These are phyloP conservation scores for Rosa persica DNA, from an alignment of 306 rosid species.

Conservation along the genomic window DNA sequence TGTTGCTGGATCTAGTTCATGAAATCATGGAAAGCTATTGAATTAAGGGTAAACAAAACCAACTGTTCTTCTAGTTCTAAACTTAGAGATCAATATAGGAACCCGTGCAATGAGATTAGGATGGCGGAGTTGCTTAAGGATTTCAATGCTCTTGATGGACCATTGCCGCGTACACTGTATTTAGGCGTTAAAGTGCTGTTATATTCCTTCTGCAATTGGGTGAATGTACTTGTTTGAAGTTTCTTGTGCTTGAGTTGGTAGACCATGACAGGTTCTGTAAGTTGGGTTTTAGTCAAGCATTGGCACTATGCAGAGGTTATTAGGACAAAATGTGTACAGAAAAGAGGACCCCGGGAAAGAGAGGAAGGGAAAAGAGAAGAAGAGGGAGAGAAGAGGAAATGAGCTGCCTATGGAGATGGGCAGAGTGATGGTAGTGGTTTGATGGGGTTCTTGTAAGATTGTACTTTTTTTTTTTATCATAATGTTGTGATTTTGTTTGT, in stretches of 20 bases:
- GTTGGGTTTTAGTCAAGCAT: not conserved
- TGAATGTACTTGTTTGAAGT: not conserved
- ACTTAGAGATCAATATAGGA: conserved; percentile 74
- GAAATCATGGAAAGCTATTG: not conserved
- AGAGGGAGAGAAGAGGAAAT: no score
- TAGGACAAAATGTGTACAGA: no score
- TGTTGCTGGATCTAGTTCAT: not conserved
- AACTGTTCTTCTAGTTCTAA: conserved; percentile 58
- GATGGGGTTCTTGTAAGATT: not conserved
- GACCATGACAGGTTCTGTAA: not conserved
- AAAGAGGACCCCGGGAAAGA: no score
- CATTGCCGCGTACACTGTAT: no score
- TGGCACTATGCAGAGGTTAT: not conserved
- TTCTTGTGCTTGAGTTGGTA: not conserved
- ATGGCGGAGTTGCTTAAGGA: conserved; percentile 33
- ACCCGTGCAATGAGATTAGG: conserved; percentile 67
- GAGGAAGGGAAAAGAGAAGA: no score
- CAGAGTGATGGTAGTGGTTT: not conserved
- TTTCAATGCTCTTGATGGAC: no score
- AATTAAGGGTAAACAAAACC: not conserved
- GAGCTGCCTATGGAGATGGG: not conserved
- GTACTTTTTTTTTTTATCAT: not conserved
- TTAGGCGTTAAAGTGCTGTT: conserved; percentile 26
- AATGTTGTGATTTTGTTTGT: not conserved
- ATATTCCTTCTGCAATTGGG: not conserved